Base-by-base conservation (phyloP, 192 early-diverging fungal genomes). In the Spizellomyces sp. region DNA sequence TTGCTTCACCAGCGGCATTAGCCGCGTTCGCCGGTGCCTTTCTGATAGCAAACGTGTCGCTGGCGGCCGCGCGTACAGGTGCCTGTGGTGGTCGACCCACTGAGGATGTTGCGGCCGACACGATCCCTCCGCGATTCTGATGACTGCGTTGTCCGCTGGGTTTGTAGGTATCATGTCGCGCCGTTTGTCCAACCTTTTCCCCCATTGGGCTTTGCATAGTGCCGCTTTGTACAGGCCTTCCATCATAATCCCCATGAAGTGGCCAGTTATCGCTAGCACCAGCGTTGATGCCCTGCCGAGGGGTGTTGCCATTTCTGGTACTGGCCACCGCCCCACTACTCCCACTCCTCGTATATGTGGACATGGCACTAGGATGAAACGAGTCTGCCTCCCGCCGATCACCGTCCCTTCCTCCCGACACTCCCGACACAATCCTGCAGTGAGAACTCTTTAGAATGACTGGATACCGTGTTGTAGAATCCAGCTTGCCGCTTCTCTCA, bases 391-490 rank as follows among this genome's bases (percentile, higher is more conserved):
- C 70, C 48, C 41, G 12, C 45, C 5, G 0, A 19, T 21, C 36
- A 21, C 54, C 66, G 9, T 15, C 14, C 8, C 52, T 45, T 3
- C 19, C 66, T 36, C 21, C 52, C 1, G 48, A 41, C 8, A 12
- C 61, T 54, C 62, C 27, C 6, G 15, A 4, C 14, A 14, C 46
- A 7, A 47, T 62, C 9, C 70, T 45, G 61, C 70, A 72, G 45
- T 68, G 73, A 27, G 80, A 82, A n/a, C 76, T 83, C 59, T 86
- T 86, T 9, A 83, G 45, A 27, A 84, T 84, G 19, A 86, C 43
- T 7, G 81, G 81, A 57, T 58, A 82, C 47, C 43, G 15, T 21
- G 42, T 46, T 5, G 14, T 17, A 17, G 55, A n/a, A 44, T 79
- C 69, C 57, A 64, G 27, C 47, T 67, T 62, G n/a, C 62, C 76